Evolutionary conservation across 2,329 filamentous ascomycete genomes (phyloP).

Genomic region (Monilinia polystroma): DNA sequence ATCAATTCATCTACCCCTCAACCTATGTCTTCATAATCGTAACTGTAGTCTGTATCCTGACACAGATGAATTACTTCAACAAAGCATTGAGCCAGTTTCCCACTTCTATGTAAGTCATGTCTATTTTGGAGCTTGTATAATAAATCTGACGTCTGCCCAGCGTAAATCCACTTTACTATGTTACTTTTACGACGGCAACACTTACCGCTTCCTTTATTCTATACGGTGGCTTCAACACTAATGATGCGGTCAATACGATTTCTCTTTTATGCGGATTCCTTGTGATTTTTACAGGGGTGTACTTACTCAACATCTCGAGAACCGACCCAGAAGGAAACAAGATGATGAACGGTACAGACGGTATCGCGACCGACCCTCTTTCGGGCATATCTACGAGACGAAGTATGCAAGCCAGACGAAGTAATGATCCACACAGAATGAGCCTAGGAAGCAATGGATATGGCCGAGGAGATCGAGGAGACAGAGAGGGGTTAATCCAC

Average conservation of each 20-base stretch:
- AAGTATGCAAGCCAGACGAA: slow-evolving; percentile 88
- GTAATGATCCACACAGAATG: slow-evolving; percentile 57
- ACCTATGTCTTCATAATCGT: slow-evolving; percentile 98
- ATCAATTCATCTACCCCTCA: slow-evolving; percentile 91
- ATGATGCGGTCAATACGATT: slow-evolving; percentile 85
- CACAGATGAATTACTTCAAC: slow-evolving; percentile 99
- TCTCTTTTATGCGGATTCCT: slow-evolving; percentile 92
- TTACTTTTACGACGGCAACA: slow-evolving; percentile 94
- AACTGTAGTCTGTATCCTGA: slow-evolving; percentile 88
- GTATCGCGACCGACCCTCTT: slow-evolving; percentile 86
- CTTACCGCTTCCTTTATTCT: slow-evolving; percentile 94
- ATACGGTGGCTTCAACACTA: slow-evolving; percentile 94
- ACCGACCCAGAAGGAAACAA: slow-evolving; percentile 79
- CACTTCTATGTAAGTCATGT: slow-evolving; percentile 79
- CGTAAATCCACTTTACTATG: slow-evolving; percentile 83
- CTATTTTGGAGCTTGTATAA: background rate
- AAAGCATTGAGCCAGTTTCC: slow-evolving; percentile 96
- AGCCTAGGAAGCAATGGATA: slow-evolving; percentile 62
- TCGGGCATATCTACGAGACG: slow-evolving; percentile 85
- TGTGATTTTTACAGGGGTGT: slow-evolving; percentile 92
- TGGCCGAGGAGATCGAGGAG: slow-evolving; percentile 61
- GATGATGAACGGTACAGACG: slow-evolving; percentile 65
- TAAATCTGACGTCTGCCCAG: slow-evolving; percentile 42
- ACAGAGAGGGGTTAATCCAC: slow-evolving; percentile 80
- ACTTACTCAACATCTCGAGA: slow-evolving; percentile 92